Percentiles rank a stretch among this genome's conserved stretches.
Evolutionary conservation across 257 asterid species (phyloP).

Genomic region (Capsicum baccatum): DNA sequence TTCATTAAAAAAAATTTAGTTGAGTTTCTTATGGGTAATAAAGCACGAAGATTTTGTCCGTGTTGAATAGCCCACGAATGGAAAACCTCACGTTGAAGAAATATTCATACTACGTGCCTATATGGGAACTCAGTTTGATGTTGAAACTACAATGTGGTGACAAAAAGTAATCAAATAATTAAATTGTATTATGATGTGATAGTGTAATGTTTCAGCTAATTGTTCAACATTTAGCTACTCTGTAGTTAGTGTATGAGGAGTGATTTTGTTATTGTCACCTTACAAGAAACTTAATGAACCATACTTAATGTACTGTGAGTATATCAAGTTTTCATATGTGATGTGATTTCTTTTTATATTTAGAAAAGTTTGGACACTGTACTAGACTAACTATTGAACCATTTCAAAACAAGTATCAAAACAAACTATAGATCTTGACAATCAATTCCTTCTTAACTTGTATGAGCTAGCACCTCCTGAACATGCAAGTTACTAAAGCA

Average conservation of each 20-base stretch:
- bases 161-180: constrained; percentile 72
- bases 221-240: not conserved
- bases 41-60: constrained; percentile 91
- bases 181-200: constrained; percentile 31
- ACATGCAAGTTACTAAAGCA: no score
- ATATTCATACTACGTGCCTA: constrained; percentile 77
- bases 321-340: no score
- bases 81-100: constrained; percentile 95
- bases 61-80: constrained; percentile 77
- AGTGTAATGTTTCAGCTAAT: constrained; percentile 28
- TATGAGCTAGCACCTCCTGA: no score
- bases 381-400: no score
- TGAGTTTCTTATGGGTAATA: constrained; percentile 51
- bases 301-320: no score
- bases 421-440: no score
- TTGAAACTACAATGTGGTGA: constrained; percentile 77
- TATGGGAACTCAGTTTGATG: constrained; percentile 90
- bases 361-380: no score
- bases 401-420: no score
- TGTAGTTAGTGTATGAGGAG: not conserved
- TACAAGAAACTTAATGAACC: not conserved
- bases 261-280: not conserved
- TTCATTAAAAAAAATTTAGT: not conserved
- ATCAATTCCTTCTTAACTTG: no score
- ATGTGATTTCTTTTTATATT: no score